Conservation (phyloP, 495 filamentous ascomycete genomes). For the Hypoxylon perforatum region DNA sequence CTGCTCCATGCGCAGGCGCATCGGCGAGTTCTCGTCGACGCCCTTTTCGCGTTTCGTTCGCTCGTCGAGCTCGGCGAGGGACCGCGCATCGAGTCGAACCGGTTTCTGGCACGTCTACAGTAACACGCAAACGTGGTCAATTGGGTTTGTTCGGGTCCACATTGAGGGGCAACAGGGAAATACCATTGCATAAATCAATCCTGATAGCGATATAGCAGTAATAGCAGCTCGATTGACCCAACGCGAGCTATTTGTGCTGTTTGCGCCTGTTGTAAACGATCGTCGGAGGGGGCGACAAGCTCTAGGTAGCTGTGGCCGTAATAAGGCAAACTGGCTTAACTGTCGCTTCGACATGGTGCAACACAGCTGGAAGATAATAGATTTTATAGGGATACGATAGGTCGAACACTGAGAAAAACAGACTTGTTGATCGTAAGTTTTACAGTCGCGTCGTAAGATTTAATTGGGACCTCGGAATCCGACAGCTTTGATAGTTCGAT, state of each 20-base stretch:
- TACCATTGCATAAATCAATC: slow-evolving; percentile 44
- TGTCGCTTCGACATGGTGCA: slow-evolving; percentile 42
- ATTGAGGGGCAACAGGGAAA: neutral
- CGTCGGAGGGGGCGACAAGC: slow-evolving; percentile 31
- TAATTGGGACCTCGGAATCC: slow-evolving; percentile 38
- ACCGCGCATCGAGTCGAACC: slow-evolving; percentile 52
- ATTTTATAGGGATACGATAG: slow-evolving; percentile 23
- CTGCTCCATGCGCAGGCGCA: slow-evolving; percentile 97
- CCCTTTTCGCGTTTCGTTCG: slow-evolving; percentile 73
- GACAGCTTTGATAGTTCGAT: slow-evolving; percentile 19
- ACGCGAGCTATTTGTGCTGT: slow-evolving; percentile 30
- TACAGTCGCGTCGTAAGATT: slow-evolving; percentile 36
- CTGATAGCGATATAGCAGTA: slow-evolving; percentile 35
- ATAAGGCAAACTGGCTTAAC: slow-evolving; percentile 31
- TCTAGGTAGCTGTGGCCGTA: slow-evolving; percentile 38
- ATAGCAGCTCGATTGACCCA: slow-evolving; percentile 36
- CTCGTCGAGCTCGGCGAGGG: slow-evolving; percentile 79
- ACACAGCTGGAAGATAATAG: neutral
- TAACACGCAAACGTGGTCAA: slow-evolving; percentile 24
- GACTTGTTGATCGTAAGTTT: slow-evolving; percentile 31
- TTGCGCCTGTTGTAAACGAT: slow-evolving; percentile 33
- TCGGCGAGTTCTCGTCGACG: slow-evolving; percentile 79
- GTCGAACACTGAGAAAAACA: neutral
- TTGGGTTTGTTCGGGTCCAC: slow-evolving; percentile 14
- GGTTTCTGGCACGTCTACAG: slow-evolving; percentile 53